phyloP scores from a whole-genome alignment of 192 early-diverging fungal genomes.

The Mortierella alpina region DNA sequence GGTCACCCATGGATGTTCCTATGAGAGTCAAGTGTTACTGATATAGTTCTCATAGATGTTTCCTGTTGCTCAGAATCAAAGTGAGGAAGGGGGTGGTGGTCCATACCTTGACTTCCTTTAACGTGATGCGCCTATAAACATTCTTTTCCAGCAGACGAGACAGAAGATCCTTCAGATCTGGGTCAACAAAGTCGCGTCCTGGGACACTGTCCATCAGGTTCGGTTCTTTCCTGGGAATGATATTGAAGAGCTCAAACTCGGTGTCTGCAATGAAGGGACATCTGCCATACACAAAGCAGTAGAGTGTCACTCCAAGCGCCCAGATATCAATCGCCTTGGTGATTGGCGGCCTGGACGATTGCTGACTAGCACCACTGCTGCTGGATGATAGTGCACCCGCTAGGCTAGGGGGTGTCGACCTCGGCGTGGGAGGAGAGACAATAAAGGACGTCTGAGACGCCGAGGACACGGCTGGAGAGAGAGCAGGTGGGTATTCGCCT shows the following conservation, averaged over 20 bases:
- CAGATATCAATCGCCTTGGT: conserved; percentile 96
- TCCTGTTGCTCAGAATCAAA: background rate
- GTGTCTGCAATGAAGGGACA: conserved; percentile 95
- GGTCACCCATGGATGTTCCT: conserved; percentile 91
- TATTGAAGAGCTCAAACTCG: conserved; percentile 97
- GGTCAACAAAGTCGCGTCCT: conserved; percentile 59
- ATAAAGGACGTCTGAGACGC: conserved; percentile 39
- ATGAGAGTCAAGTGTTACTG: background rate
- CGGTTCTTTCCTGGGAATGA: conserved; percentile 81
- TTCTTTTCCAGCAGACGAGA: conserved; percentile 86
- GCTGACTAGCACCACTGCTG: conserved; percentile 2
- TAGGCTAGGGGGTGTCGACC: conserved; percentile 1
- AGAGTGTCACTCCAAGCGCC: conserved; percentile 98
- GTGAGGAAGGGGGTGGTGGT: background rate
- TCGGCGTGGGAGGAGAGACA: conserved; percentile 14
- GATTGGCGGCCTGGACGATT: conserved; percentile 57
- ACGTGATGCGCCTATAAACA: conserved; percentile 80
- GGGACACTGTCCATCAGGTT: conserved; percentile 66
- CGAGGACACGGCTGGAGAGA: conserved; percentile 25
- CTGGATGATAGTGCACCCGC: background rate
- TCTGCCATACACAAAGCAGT: conserved; percentile 91
- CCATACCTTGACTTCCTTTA: conserved; percentile 84
- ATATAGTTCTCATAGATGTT: background rate
- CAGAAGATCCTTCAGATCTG: conserved; percentile 79
- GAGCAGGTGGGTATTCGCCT: conserved; percentile 37